phyloP scores from a whole-genome alignment of 306 rosid species.

The Herpetospermum pedunculosum region DNA sequence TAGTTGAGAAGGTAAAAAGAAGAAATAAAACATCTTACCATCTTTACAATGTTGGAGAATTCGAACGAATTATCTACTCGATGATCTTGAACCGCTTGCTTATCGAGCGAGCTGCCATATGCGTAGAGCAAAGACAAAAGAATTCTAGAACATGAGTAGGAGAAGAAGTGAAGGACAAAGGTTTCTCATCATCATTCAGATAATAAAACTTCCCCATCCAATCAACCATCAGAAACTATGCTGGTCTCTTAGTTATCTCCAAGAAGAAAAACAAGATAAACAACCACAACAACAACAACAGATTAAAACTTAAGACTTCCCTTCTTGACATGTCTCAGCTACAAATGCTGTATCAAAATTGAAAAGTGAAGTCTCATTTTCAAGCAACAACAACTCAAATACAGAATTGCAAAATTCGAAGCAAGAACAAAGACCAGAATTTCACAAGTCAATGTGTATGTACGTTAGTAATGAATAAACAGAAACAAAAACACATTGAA shows the following conservation, averaged over 20 bases:
- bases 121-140: constrained; percentile 15
- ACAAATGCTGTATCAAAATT: too few species aligned
- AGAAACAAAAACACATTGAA: neutral
- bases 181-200: neutral
- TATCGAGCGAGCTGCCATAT: constrained; percentile 55
- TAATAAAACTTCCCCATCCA: neutral
- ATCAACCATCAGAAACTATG: neutral
- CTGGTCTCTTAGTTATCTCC: neutral
- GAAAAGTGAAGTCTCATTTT: neutral
- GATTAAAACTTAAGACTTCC: neutral
- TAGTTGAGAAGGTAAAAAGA: neutral
- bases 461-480: neutral
- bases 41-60: constrained; percentile 28
- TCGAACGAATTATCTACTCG: constrained; percentile 26
- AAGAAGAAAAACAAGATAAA: neutral
- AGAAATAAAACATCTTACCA: constrained; percentile 34
- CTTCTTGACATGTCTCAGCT: neutral
- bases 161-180: constrained; percentile 8
- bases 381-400: neutral
- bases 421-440: constrained; percentile 12
- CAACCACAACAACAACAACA: neutral
- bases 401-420: neutral
- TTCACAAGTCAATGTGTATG: neutral
- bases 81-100: constrained; percentile 31
- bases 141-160: constrained; percentile 7